Evolutionary conservation across 345 rosid species (phyloP), one percentile per base, ranked within the genome.

Genomic region (Turnera subulata): DNA sequence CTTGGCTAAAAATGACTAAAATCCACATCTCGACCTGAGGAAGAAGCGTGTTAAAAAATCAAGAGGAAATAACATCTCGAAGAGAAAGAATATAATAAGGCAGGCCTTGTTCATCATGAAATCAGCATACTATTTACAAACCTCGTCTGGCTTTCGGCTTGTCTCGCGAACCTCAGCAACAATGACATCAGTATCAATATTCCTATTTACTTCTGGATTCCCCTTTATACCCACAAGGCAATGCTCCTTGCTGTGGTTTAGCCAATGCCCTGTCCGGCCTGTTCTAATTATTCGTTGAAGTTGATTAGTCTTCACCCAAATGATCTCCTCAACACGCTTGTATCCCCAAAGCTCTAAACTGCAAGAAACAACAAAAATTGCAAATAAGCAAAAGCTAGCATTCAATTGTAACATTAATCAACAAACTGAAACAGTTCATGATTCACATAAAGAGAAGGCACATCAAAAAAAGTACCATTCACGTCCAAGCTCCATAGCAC

Each of bases 91-190:
- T 14, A 14, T 1, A 5, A 9, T 0, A 17, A 37, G 43, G 50
- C 40, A 26, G 42, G 22, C 24, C 21, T 12, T 4, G 4, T 64
- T 8, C 18, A 39, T 25, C 10, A 16, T 20, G 11, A 23, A 59
- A 38, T 14, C 38, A 25, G 11, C 21, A 18, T 29, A 52, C 40
- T 32, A 44, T 49, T 45, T 17, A 79, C 88, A 73, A 51, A 93
- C 99, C 99, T 93, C 99, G 50, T 93, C 99, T 55, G 99, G 99
- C 73, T 93, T 89, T 38, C 97, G 90, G 45, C 97, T 93, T 24
- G 99, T 93, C 82, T 89, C 99, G 67, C 99, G 79, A 78, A 93
- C 99, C 77, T 93, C 99, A 6, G 99, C 99, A 68, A 93, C 99
- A 61, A 93, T 73, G 58, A 89, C 97, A 65, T 93, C 99, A 10